Evolutionary conservation across 2,329 filamentous ascomycete species (phyloP).

Genomic region (Hypomyces rosellus): DNA sequence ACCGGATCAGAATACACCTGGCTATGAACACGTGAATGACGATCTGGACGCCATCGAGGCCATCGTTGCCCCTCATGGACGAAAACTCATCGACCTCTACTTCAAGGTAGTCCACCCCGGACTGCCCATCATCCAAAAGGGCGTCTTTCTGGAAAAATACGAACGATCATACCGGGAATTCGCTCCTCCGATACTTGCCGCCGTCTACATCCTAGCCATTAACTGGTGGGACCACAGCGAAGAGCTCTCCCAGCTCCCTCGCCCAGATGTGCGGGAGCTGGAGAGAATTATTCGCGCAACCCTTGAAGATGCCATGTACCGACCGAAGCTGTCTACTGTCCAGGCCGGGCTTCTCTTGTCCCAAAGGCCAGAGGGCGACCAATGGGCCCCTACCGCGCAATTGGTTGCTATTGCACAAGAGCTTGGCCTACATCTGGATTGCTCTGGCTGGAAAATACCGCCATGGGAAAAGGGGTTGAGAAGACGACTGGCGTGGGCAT

Average conservation of each 20-base stretch:
- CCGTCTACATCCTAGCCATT: constrained; percentile 77
- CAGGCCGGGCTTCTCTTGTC: constrained; percentile 71
- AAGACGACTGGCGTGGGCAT: constrained; percentile 80
- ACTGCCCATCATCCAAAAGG: constrained; percentile 77
- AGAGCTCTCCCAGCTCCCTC: constrained; percentile 55
- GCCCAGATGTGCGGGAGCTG: constrained; percentile 66
- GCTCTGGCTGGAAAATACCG: constrained; percentile 79
- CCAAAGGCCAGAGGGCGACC: constrained; percentile 68
- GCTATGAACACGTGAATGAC: constrained; percentile 62
- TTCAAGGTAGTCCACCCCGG: constrained; percentile 74
- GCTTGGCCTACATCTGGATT: constrained; percentile 83
- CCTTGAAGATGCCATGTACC: constrained; percentile 69
- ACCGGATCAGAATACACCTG: constrained; percentile 65
- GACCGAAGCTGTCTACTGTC: constrained; percentile 74
- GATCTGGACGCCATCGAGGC: constrained; percentile 69
- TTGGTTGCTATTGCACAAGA: constrained; percentile 83
- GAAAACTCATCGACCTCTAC: constrained; percentile 70
- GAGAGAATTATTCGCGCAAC: constrained; percentile 69
- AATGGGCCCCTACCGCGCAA: constrained; percentile 81
- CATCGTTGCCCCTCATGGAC: constrained; percentile 70
- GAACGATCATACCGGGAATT: constrained; percentile 66
- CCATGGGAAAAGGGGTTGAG: constrained; percentile 79
- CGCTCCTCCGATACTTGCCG: constrained; percentile 68
- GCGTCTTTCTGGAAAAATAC: constrained; percentile 73
- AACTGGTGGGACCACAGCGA: constrained; percentile 81